Percentiles rank a stretch among this genome's conserved stretches.
These are phyloP conservation scores for Haplosporangium sp. DNA, from an alignment of 371 early-diverging fungal species.

Conservation along the genomic window DNA sequence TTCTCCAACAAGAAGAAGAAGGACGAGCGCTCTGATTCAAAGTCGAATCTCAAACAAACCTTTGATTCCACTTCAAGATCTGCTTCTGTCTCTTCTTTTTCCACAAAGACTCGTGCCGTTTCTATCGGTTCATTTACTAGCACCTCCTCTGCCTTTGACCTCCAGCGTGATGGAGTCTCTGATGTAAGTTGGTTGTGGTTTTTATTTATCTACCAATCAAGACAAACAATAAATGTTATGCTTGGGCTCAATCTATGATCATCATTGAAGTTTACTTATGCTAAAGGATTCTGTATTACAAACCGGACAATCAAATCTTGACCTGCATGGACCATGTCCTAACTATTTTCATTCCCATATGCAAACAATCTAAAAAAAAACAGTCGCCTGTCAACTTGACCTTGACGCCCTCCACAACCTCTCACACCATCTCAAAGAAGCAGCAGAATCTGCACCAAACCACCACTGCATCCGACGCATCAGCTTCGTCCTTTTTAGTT, in stretches of 20 bases:
- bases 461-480: slow-evolving; percentile 12
- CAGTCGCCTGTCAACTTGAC: slow-evolving; percentile 11
- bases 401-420: slow-evolving; percentile 24
- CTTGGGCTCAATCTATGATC: slow-evolving; percentile 6
- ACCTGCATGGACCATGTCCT: not conserved
- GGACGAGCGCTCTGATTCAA: slow-evolving; percentile 13
- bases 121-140: slow-evolving; percentile 36
- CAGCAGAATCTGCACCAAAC: slow-evolving; percentile 16
- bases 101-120: slow-evolving; percentile 16
- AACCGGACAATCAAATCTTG: slow-evolving; percentile 4
- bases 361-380: not conserved
- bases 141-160: slow-evolving; percentile 24
- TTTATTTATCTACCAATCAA: not conserved
- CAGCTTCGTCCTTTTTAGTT: slow-evolving; percentile 14
- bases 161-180: slow-evolving; percentile 18
- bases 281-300: slow-evolving; percentile 1
- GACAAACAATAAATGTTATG: not conserved
- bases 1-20: slow-evolving; percentile 52
- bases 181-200: slow-evolving; percentile 17
- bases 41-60: slow-evolving; percentile 18
- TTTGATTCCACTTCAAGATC: slow-evolving; percentile 13
- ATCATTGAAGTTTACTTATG: not conserved
- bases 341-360: slow-evolving; percentile 5
- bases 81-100: slow-evolving; percentile 27
- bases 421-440: slow-evolving; percentile 10